Conservation (phyloP, 2,329 filamentous ascomycete genomes). For the Nigrograna mackinnonii region DNA sequence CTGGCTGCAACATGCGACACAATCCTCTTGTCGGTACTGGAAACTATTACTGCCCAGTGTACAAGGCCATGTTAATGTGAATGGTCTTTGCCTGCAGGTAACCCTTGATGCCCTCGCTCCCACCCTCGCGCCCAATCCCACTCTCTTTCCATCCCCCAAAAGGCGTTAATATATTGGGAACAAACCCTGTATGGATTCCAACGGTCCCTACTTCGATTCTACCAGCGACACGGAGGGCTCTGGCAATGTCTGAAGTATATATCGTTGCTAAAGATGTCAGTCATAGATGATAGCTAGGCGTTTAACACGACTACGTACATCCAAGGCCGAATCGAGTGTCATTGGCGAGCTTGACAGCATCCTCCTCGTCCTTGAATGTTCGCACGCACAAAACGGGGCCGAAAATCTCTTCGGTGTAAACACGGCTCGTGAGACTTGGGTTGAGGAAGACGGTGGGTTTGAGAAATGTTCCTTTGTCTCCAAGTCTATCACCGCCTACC, state of each 20-base stretch:
- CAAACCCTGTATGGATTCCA: slow-evolving; percentile 53
- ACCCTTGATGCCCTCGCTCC: slow-evolving; percentile 34
- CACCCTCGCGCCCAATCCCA: slow-evolving; percentile 73
- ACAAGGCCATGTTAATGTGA: no score
- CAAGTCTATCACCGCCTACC: slow-evolving; percentile 28
- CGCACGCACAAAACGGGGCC: slow-evolving; percentile 64
- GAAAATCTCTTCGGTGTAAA: slow-evolving; percentile 64
- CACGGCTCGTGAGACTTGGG: slow-evolving; percentile 54
- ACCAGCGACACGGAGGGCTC: slow-evolving; percentile 50
- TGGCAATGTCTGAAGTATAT: slow-evolving; percentile 53
- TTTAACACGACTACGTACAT: no score
- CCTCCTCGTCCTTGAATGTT: slow-evolving; percentile 58
- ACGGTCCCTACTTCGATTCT: slow-evolving; percentile 55
- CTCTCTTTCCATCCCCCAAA: slow-evolving; percentile 78
- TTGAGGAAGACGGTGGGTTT: slow-evolving; percentile 60
- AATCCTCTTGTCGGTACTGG: no score
- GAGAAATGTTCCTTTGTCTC: slow-evolving; percentile 56
- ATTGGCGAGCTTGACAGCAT: slow-evolving; percentile 50
- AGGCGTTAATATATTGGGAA: slow-evolving; percentile 36
- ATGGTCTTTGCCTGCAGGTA: no score
- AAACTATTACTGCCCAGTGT: no score
- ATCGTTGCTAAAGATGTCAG: no score
- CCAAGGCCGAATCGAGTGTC: slow-evolving; percentile 51
- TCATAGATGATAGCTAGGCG: no score
- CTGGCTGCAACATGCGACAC: no score